Conservation (phyloP, 1,284 basidiomycete genomes). For the Austroboletus novae-zelandiae region DNA sequence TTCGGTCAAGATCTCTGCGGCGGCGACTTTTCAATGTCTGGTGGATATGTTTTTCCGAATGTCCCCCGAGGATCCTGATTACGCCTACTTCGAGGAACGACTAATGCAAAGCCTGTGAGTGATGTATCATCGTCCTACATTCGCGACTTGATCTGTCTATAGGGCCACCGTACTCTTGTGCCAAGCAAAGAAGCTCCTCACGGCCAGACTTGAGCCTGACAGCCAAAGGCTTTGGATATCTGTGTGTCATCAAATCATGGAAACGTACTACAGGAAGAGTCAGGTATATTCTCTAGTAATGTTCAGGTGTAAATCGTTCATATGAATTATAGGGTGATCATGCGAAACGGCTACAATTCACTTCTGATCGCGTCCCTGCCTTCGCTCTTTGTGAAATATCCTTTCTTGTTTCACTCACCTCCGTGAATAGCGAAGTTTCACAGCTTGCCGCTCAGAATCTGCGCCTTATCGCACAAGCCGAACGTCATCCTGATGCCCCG, state of each 20-base stretch:
- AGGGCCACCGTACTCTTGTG: conserved; percentile 58
- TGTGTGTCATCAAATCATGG: conserved; percentile 58
- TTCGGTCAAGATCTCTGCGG: conserved; percentile 59
- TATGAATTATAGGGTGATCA: conserved; percentile 37
- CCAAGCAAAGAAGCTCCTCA: conserved; percentile 56
- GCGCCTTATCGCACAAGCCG: conserved; percentile 62
- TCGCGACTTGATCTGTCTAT: conserved; percentile 8
- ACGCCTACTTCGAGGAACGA: conserved; percentile 35
- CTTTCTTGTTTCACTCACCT: conserved; percentile 67
- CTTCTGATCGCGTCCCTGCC: conserved; percentile 52
- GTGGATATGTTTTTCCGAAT: conserved; percentile 46
- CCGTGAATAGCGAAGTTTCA: conserved; percentile 62
- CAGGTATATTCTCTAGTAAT: conserved; percentile 36
- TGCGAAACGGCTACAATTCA: conserved; percentile 47
- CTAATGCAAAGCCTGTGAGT: conserved; percentile 34
- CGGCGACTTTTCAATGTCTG: conserved; percentile 47
- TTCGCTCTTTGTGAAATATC: conserved; percentile 69
- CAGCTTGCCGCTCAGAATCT: conserved; percentile 66
- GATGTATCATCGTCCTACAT: neutral
- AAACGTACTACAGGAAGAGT: conserved; percentile 48
- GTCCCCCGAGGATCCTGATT: conserved; percentile 38
- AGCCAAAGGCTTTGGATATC: conserved; percentile 65
- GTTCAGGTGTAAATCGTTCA: conserved; percentile 5
- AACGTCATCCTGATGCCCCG: conserved; percentile 57
- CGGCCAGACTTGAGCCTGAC: conserved; percentile 55